phyloP scores from a whole-genome alignment of 164 flowering plant species.

The Vitis cinerea region DNA sequence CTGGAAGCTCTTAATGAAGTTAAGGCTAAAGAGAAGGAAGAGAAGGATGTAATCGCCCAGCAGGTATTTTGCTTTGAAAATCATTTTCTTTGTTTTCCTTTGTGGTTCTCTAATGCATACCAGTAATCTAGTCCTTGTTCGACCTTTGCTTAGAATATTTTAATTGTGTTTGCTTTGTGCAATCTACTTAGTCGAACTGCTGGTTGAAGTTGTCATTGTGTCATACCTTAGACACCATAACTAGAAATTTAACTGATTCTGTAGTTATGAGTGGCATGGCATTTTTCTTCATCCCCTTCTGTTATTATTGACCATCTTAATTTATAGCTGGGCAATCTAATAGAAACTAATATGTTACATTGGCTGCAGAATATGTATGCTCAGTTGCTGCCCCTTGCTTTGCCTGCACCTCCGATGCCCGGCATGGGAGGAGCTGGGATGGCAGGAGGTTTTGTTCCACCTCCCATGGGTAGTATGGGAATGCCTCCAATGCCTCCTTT shows the following conservation, averaged over 20 bases:
- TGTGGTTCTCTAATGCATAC: too few species aligned
- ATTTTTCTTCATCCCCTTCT: too few species aligned
- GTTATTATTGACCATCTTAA: too few species aligned
- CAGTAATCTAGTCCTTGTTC: background rate
- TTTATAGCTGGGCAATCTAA: background rate
- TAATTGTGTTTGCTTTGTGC: too few species aligned
- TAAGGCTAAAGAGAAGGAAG: conserved; percentile 88
- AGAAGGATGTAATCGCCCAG: conserved; percentile 87
- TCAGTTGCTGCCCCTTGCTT: conserved; percentile 92
- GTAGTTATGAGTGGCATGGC: too few species aligned
- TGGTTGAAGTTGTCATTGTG: too few species aligned
- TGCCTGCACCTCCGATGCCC: conserved; percentile 97
- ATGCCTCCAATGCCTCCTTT: conserved; percentile 98
- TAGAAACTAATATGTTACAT: background rate
- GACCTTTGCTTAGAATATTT: too few species aligned
- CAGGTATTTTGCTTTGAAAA: conserved; percentile 55
- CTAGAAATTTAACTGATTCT: too few species aligned
- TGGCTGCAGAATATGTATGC: conserved; percentile 96
- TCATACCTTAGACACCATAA: too few species aligned
- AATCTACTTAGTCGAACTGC: too few species aligned
- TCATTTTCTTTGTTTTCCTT: background rate
- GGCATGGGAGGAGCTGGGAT: conserved; percentile 67
- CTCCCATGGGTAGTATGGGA: conserved; percentile 87
- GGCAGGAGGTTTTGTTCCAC: conserved; percentile 58
- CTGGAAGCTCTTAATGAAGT: conserved; percentile 74